Conservation (phyloP, 129 eudicot genomes). For the Pseudognaphalium luteoalbum region DNA sequence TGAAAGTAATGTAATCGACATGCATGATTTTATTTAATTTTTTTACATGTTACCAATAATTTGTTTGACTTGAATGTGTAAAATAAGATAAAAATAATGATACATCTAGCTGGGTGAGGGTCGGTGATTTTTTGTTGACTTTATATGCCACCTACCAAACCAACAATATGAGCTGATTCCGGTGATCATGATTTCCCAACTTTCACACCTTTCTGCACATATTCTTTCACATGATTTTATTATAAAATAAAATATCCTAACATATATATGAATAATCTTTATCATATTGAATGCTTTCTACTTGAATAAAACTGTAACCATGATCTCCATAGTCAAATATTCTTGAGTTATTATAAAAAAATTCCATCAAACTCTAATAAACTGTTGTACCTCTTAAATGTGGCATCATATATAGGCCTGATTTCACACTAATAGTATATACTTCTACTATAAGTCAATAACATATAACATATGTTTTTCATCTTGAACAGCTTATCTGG, state of each 20-base stretch:
- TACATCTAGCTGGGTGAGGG: background rate
- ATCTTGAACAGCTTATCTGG: background rate
- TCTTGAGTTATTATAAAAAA: background rate
- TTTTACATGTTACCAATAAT: background rate
- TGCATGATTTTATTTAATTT: background rate
- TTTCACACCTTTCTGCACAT: slow-evolving; percentile 1
- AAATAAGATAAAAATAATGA: background rate
- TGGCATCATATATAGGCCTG: background rate
- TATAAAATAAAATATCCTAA: background rate
- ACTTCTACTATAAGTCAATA: no score
- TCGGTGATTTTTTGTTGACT: slow-evolving; percentile 12
- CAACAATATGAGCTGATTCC: slow-evolving; percentile 5
- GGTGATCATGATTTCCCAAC: background rate
- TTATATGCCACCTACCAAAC: background rate
- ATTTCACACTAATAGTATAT: background rate
- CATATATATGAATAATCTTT: background rate
- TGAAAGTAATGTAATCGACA: background rate
- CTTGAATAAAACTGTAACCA: background rate
- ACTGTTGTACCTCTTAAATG: background rate
- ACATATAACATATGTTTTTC: background rate
- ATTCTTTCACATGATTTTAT: background rate
- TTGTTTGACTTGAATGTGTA: background rate
- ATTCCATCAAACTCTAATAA: background rate
- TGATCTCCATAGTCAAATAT: background rate
- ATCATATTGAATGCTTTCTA: background rate